phyloP scores from a whole-genome alignment of 2,329 filamentous ascomycete genomes.

The Clarireedia paspali region DNA sequence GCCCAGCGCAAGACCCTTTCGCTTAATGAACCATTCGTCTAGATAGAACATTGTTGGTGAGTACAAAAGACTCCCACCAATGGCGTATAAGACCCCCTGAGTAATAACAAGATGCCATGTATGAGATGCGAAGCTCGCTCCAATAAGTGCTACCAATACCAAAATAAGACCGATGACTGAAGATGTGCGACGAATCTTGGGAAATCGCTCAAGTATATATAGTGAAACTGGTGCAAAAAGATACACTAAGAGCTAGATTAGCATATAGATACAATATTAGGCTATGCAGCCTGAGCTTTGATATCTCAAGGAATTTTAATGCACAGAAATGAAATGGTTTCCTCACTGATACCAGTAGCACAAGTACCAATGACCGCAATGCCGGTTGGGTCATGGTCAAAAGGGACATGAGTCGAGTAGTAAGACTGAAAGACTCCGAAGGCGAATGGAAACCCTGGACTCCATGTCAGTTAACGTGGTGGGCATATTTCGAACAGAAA shows the following conservation, averaged over 20 bases:
- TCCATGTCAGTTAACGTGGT: neutral
- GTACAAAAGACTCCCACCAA: constrained; percentile 36
- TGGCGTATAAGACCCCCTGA: constrained; percentile 39
- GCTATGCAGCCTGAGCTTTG: too few species aligned
- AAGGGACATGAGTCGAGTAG: constrained; percentile 32
- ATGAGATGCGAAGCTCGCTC: constrained; percentile 36
- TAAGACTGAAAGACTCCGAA: constrained; percentile 38
- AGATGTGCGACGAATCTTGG: constrained; percentile 25
- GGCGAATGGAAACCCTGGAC: constrained; percentile 30
- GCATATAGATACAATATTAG: too few species aligned
- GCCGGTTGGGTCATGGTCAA: constrained; percentile 30
- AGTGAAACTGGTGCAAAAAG: constrained; percentile 20
- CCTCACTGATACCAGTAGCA: constrained; percentile 21
- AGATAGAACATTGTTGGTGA: constrained; percentile 34
- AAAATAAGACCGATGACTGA: constrained; percentile 32
- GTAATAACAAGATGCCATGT: constrained; percentile 38
- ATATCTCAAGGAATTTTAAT: too few species aligned
- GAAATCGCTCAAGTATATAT: constrained; percentile 22
- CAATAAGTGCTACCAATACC: constrained; percentile 29
- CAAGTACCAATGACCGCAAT: constrained; percentile 37
- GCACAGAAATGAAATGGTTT: neutral
- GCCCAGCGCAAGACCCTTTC: constrained; percentile 41
- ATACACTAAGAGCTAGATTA: constrained; percentile 12
- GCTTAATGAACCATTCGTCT: constrained; percentile 41
- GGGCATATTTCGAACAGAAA: neutral